These are phyloP conservation scores for Penicillium egyptiacum DNA, from an alignment of 495 filamentous ascomycete genomes.

Conservation along the genomic window DNA sequence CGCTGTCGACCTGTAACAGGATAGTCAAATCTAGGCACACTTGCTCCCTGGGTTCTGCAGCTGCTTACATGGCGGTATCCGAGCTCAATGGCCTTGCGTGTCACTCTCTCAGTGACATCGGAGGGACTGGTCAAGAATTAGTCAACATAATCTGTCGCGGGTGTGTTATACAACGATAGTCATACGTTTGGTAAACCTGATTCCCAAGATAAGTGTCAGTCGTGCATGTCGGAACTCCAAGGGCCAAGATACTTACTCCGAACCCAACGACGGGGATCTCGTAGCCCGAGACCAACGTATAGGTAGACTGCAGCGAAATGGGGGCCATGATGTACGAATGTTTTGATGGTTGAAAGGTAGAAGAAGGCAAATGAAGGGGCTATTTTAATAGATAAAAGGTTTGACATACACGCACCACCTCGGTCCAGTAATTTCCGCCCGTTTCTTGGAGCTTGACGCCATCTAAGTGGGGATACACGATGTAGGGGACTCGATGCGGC, in stretches of 20 bases:
- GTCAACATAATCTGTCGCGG: not conserved
- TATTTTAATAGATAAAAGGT: constrained; percentile 13
- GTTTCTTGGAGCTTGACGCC: constrained; percentile 13
- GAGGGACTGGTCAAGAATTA: constrained; percentile 43
- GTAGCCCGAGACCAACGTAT: constrained; percentile 72
- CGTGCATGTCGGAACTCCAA: not conserved
- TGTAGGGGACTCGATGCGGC: not conserved
- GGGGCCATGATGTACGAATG: constrained; percentile 49
- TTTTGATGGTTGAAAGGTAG: not conserved
- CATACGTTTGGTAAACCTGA: constrained; percentile 75
- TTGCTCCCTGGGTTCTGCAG: not conserved
- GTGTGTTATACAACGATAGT: not conserved
- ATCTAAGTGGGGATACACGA: constrained; percentile 18
- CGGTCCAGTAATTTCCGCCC: constrained; percentile 17
- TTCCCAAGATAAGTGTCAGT: constrained; percentile 13
- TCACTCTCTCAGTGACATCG: constrained; percentile 55
- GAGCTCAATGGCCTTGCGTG: constrained; percentile 60
- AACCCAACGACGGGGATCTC: constrained; percentile 75
- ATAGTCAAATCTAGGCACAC: not conserved
- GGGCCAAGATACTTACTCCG: constrained; percentile 53
- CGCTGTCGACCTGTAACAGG: constrained; percentile 50
- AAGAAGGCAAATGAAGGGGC: not conserved
- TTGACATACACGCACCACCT: constrained; percentile 15
- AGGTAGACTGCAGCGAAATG: constrained; percentile 60
- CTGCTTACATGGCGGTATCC: constrained; percentile 70